Conservation (phyloP, 495 filamentous ascomycete species). For the Schizothecium vesticola region DNA sequence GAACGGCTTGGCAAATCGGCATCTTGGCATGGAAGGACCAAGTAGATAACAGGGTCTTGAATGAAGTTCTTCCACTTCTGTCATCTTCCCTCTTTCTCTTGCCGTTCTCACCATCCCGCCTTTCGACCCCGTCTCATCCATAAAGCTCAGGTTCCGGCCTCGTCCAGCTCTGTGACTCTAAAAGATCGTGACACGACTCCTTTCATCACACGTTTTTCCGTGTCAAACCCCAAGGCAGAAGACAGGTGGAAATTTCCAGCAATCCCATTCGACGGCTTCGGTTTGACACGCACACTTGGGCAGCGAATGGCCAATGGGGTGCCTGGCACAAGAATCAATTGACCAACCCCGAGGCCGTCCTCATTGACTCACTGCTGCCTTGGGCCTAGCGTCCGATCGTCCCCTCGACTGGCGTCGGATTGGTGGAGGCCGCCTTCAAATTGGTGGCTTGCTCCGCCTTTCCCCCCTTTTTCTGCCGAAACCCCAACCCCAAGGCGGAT, state of each 20-base stretch:
- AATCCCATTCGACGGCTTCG: background rate
- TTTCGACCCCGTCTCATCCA: background rate
- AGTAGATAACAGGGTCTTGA: too few relatives aligned
- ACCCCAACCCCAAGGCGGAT: background rate
- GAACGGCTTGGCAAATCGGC: background rate
- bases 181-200: background rate
- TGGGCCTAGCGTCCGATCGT: background rate
- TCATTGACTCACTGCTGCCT: conserved; percentile 7
- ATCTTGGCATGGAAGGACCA: too few relatives aligned
- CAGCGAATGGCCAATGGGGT: background rate
- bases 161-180: background rate
- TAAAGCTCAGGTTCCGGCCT: too few relatives aligned
- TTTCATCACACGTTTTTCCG: background rate
- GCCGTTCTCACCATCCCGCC: background rate
- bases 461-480: background rate
- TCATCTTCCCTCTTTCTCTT: background rate
- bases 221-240: background rate
- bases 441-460: conserved; percentile 10
- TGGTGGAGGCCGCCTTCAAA: conserved; percentile 17
- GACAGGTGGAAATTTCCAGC: background rate
- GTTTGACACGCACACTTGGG: background rate
- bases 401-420: background rate
- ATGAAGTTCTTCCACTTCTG: too few relatives aligned
- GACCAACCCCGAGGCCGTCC: background rate
- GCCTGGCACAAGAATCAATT: background rate